Conservation (phyloP, 2,329 filamentous ascomycete genomes). For the Apiospora marii region DNA sequence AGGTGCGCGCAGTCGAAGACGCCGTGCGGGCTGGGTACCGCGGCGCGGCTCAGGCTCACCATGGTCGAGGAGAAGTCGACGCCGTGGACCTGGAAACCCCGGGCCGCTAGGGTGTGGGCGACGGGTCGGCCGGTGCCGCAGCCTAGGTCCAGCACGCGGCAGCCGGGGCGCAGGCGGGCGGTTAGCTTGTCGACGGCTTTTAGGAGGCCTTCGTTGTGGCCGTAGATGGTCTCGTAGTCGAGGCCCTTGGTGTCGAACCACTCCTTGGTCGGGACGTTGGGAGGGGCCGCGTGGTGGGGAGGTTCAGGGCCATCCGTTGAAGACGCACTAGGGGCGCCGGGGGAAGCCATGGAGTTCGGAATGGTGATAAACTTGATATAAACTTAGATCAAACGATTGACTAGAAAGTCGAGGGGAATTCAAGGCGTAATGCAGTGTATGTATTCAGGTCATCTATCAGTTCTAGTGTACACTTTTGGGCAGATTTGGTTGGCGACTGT, state of each 20-base stretch:
- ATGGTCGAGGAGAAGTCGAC: conserved; percentile 16
- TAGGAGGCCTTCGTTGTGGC: not conserved
- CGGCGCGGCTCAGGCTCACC: not conserved
- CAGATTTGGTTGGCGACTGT: too few relatives aligned
- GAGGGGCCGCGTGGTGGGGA: not conserved
- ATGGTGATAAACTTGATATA: not conserved
- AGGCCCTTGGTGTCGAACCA: conserved; percentile 6
- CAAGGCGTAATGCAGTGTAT: not conserved
- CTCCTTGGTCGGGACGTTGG: conserved; percentile 7
- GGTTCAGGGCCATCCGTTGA: not conserved
- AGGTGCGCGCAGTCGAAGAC: conserved; percentile 3
- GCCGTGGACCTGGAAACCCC: conserved; percentile 2
- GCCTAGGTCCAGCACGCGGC: conserved; percentile 14
- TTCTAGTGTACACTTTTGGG: too few relatives aligned
- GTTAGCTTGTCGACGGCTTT: not conserved
- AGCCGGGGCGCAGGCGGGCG: conserved; percentile 2
- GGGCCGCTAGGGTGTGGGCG: conserved; percentile 12
- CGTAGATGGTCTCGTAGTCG: conserved; percentile 14
- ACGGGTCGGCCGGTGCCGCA: conserved; percentile 19
- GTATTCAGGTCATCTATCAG: too few relatives aligned
- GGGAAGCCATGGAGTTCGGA: not conserved
- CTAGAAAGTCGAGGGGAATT: not conserved
- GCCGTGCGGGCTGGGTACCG: not conserved
- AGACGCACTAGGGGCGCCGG: not conserved
- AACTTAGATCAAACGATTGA: not conserved